Evolutionary conservation across 257 asterid species (phyloP), one percentile per base, ranked within the genome.

Genomic region (Nicotiana tabacum): DNA sequence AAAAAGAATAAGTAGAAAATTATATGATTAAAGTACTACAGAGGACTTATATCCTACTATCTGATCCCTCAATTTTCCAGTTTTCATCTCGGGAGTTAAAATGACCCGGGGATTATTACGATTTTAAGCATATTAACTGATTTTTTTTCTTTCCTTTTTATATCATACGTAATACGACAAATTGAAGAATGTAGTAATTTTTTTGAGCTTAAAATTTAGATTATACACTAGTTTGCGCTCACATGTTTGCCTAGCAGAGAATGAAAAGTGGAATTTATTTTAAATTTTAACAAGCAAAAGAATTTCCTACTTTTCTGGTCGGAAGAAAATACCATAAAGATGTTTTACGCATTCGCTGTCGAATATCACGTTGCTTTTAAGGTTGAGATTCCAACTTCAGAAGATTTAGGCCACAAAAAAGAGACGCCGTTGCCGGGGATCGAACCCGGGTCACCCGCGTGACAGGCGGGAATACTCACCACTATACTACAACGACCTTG

Each of bases 401-500:
- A 18, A 57, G 18, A 18, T 51, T 48, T 51, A 16, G 56, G 5
- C 57, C 17, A 58, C 24, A 9, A 61, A 21, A 2, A 8, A 21
- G 0, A 0, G 3, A 0, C 93, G 97, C 98, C 97, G 94, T 87
- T 92, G 98, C 97, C 97, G 97, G 98, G 97, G 98, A 93, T 93
- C 98, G 97, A 95, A 91, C 97, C 97, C 95, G 97, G 95, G 98
- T 93, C 97, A 84, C 95, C 95, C 94, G 97, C 94, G 95, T 92
- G 97, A 93, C 98, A 92, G 97, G 98, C 91, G 91, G 95, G 93
- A 87, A 93, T 95, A 95, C 98, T 95, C 15, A 93, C 98, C 97
- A 93, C 98, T 95, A 93, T 91, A 92, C 98, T 95, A 95, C 98
- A 93, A 93, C 94, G 91, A 91, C 92, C 1, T 77, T 15, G 30